A percentile compares a stretch with the other conserved stretches of the same genome.
Evolutionary conservation across 345 rosid species (phyloP).

Genomic region (Cardamine resedifolia): DNA sequence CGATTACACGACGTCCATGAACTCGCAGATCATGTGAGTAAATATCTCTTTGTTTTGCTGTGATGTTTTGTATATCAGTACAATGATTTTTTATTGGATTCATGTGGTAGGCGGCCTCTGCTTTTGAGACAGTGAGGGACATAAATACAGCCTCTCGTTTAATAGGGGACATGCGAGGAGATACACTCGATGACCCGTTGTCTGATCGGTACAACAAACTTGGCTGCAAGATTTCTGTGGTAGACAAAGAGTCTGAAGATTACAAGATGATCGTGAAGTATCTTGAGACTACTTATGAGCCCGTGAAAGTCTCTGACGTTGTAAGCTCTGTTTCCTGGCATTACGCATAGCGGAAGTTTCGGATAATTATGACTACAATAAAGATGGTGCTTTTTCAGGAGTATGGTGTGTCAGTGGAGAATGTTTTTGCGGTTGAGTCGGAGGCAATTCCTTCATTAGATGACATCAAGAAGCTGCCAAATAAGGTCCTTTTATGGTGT

Average conservation of each 20-base stretch:
- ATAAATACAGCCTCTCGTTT: constrained; percentile 69
- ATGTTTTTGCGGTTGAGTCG: constrained; percentile 57
- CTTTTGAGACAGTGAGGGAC: constrained; percentile 65
- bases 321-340: constrained; percentile 31
- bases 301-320: constrained; percentile 63
- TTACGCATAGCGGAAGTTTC: no score
- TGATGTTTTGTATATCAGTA: neutral
- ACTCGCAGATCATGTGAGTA: constrained; percentile 69
- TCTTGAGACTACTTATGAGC: constrained; percentile 68
- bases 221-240: constrained; percentile 54
- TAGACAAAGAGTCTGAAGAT: constrained; percentile 65
- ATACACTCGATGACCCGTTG: constrained; percentile 71
- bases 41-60: neutral
- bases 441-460: constrained; percentile 58
- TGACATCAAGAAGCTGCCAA: constrained; percentile 61
- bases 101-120: constrained; percentile 55
- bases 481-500: constrained; percentile 79
- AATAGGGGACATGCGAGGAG: constrained; percentile 66
- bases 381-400: constrained; percentile 41
- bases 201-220: constrained; percentile 55
- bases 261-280: constrained; percentile 74
- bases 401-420: constrained; percentile 60
- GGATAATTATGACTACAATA: neutral
- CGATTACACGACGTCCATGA: constrained; percentile 59
- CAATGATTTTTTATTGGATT: neutral